Conservation (phyloP, 371 early-diverging fungal species). For the Syncephalis plumigaleata region DNA sequence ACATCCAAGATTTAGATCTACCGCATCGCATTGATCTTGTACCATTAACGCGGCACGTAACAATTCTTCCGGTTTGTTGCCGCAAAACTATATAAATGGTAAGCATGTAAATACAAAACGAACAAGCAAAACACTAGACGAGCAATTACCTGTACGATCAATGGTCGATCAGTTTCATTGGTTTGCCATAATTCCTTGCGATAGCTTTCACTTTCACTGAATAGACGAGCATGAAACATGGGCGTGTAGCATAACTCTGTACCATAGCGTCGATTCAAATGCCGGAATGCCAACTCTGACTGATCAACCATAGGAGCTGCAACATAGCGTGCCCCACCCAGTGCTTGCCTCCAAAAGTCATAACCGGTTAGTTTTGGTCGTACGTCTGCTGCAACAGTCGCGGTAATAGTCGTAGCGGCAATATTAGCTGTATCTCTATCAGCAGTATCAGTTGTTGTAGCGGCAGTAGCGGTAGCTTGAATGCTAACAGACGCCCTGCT, state of each 20-base stretch:
- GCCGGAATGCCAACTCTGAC: slow-evolving; percentile 66
- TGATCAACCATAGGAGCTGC: slow-evolving; percentile 15
- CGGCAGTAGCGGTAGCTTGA: too few species aligned
- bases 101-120: neutral
- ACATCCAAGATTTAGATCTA: slow-evolving; percentile 97
- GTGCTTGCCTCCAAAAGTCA: slow-evolving; percentile 7
- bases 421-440: too few species aligned
- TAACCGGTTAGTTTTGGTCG: slow-evolving; percentile 5
- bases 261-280: slow-evolving; percentile 76
- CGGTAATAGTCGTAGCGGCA: too few species aligned
- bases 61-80: slow-evolving; percentile 82
- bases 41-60: slow-evolving; percentile 74
- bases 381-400: too few species aligned
- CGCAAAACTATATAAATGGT: slow-evolving; percentile 69
- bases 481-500: too few species aligned
- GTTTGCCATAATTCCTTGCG: slow-evolving; percentile 62
- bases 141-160: slow-evolving; percentile 73
- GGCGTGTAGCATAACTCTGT: slow-evolving; percentile 96
- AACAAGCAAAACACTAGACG: too few species aligned
- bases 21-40: slow-evolving; percentile 80
- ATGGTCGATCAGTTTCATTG: slow-evolving; percentile 57
- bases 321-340: slow-evolving; percentile 7
- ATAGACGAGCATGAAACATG: slow-evolving; percentile 92
- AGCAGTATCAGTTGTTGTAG: too few species aligned
- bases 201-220: slow-evolving; percentile 47